phyloP scores from a whole-genome alignment of 768 basidiomycete species.

The Mycena rosella region DNA sequence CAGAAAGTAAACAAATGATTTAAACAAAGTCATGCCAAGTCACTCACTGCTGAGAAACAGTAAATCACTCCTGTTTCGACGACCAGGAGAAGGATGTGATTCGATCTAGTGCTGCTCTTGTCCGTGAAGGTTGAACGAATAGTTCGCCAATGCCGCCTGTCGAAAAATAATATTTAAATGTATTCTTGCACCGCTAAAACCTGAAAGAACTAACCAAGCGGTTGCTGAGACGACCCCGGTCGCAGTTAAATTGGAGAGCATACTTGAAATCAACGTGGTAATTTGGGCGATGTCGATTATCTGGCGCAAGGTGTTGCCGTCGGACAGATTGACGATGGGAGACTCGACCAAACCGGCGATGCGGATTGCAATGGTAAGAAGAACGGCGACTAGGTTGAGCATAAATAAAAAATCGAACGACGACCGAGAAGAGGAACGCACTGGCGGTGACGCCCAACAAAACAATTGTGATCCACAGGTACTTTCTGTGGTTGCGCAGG shows the following conservation, averaged over 20 bases:
- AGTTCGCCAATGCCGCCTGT: constrained; percentile 4
- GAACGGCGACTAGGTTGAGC: constrained; percentile 22
- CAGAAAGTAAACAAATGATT: background rate
- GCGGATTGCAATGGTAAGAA: constrained; percentile 22
- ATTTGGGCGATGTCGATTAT: constrained; percentile 27
- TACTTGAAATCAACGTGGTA: constrained; percentile 19
- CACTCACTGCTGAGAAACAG: constrained; percentile 24
- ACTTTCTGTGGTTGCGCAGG: constrained; percentile 28
- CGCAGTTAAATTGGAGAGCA: constrained; percentile 33
- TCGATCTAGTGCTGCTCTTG: constrained; percentile 17
- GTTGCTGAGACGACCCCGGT: constrained; percentile 27
- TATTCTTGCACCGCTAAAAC: background rate
- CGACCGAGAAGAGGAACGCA: background rate
- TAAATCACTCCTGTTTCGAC: constrained; percentile 29
- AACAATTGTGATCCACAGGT: constrained; percentile 27
- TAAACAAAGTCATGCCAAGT: background rate
- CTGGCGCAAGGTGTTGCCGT: background rate
- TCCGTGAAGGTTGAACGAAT: constrained; percentile 14
- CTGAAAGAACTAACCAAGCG: constrained; percentile 12
- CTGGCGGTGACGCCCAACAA: constrained; percentile 20
- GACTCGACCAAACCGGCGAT: constrained; percentile 11
- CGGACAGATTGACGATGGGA: constrained; percentile 17
- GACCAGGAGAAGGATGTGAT: constrained; percentile 22
- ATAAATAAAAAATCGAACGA: too few species aligned
- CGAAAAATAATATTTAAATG: background rate